phyloP scores from a whole-genome alignment of 108 stramenopile genomes.

The Craspedostauros australis region DNA sequence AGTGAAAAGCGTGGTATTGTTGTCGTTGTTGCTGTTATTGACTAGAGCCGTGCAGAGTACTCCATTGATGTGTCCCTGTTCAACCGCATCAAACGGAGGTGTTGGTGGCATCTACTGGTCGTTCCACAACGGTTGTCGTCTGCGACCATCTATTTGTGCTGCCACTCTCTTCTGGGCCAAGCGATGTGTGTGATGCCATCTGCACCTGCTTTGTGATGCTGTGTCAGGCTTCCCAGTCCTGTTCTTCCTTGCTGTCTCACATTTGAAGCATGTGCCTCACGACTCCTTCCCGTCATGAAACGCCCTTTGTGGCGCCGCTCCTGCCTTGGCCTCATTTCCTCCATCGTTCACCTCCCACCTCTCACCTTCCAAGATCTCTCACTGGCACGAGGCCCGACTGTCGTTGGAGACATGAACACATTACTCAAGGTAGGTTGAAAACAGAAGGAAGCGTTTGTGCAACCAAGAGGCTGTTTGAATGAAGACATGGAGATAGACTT shows the following conservation, averaged over 20 bases:
- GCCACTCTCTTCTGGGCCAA: constrained; percentile 6
- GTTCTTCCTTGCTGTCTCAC: not conserved
- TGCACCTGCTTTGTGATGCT: not conserved
- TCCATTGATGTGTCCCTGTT: constrained; percentile 5
- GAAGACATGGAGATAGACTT: too few relatives aligned
- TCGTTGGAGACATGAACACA: not conserved
- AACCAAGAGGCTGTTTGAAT: too few relatives aligned
- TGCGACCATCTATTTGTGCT: constrained; percentile 1
- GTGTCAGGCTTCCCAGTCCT: not conserved
- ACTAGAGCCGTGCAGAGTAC: too few relatives aligned
- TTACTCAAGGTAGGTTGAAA: constrained; percentile 1
- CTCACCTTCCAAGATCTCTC: constrained; percentile 6
- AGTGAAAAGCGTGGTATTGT: not conserved
- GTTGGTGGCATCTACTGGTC: not conserved
- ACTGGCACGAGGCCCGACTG: constrained; percentile 6
- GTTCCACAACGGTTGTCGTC: not conserved
- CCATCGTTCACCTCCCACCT: too few relatives aligned
- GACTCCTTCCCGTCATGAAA: too few relatives aligned
- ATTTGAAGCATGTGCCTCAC: constrained; percentile 21
- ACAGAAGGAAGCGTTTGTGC: constrained; percentile 1
- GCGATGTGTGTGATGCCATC: constrained; percentile 1
- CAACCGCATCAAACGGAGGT: not conserved
- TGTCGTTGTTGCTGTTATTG: not conserved
- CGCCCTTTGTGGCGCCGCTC: too few relatives aligned
- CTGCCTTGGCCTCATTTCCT: too few relatives aligned